These are phyloP conservation scores for Cercophora sp. DNA, from an alignment of 495 filamentous ascomycete genomes.

Conservation along the genomic window DNA sequence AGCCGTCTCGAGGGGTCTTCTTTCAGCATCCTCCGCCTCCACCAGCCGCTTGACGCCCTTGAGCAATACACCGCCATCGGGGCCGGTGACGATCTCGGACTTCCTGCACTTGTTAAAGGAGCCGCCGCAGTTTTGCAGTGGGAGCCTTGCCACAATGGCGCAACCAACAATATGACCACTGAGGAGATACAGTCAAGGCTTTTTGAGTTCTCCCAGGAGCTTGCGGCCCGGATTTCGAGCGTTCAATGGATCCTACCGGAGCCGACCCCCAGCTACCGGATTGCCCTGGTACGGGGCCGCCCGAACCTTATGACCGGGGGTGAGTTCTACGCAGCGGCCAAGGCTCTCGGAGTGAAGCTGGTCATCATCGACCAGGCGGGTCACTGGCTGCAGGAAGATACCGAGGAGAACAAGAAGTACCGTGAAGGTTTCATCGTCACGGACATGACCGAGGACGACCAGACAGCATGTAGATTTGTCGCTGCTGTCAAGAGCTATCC, in stretches of 20 bases:
- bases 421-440: slow-evolving; percentile 34
- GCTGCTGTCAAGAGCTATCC: slow-evolving; percentile 29
- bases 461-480: slow-evolving; percentile 30
- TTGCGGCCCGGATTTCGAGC: slow-evolving; percentile 18
- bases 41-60: no score
- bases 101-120: no score
- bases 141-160: no score
- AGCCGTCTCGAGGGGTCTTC: no score
- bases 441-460: slow-evolving; percentile 31
- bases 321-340: slow-evolving; percentile 35
- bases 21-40: no score
- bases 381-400: slow-evolving; percentile 42
- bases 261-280: slow-evolving; percentile 25
- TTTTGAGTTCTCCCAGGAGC: slow-evolving; percentile 13
- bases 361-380: slow-evolving; percentile 45
- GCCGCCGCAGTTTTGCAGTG: slow-evolving; percentile 26
- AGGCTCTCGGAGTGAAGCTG: slow-evolving; percentile 40
- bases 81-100: no score
- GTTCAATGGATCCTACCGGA: slow-evolving; percentile 24
- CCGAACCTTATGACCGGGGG: slow-evolving; percentile 35
- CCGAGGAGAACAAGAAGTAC: slow-evolving; percentile 27
- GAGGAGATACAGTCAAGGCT: slow-evolving; percentile 12
- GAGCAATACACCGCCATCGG: no score
- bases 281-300: slow-evolving; percentile 36
- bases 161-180: slow-evolving; percentile 11